Evolutionary conservation across 2,329 filamentous ascomycete species (phyloP).

Genomic region (Chrysosporium keratinophilum): DNA sequence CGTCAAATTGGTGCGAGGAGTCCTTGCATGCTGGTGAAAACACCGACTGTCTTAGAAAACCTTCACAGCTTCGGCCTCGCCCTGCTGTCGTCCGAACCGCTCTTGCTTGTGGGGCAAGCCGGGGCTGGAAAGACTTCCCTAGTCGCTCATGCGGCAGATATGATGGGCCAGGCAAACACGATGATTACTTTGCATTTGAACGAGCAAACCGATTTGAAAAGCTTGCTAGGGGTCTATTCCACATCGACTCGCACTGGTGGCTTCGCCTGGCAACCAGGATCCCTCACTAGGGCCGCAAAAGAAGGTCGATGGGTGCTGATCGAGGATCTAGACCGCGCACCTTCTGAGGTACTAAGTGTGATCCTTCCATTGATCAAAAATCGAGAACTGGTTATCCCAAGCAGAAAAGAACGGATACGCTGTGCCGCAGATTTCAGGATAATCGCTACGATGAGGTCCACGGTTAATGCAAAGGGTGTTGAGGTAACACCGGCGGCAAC

Average conservation of each 20-base stretch:
- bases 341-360: constrained; percentile 87
- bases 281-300: constrained; percentile 82
- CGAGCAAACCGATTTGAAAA: constrained; percentile 95
- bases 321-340: constrained; percentile 89
- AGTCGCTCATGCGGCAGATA: constrained; percentile 68
- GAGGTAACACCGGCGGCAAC: constrained; percentile 56
- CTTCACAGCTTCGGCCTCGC: constrained; percentile 57
- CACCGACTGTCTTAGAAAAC: constrained; percentile 62
- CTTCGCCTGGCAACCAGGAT: constrained; percentile 84
- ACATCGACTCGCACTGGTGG: constrained; percentile 78
- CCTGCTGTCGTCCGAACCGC: constrained; percentile 57
- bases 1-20: constrained; percentile 38
- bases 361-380: constrained; percentile 86
- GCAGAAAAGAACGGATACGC: constrained; percentile 71
- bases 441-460: constrained; percentile 78
- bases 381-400: constrained; percentile 81
- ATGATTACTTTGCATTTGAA: constrained; percentile 96
- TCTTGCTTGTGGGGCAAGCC: constrained; percentile 70
- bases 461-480: constrained; percentile 54
- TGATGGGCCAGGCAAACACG: constrained; percentile 64
- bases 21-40: constrained; percentile 53
- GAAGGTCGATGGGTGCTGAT: constrained; percentile 96
- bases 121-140: constrained; percentile 86
- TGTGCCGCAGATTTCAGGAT: constrained; percentile 80
- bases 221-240: constrained; percentile 87